phyloP scores from a whole-genome alignment of 352 stramenopile species.

The Phytophthora pseudosyringae region DNA sequence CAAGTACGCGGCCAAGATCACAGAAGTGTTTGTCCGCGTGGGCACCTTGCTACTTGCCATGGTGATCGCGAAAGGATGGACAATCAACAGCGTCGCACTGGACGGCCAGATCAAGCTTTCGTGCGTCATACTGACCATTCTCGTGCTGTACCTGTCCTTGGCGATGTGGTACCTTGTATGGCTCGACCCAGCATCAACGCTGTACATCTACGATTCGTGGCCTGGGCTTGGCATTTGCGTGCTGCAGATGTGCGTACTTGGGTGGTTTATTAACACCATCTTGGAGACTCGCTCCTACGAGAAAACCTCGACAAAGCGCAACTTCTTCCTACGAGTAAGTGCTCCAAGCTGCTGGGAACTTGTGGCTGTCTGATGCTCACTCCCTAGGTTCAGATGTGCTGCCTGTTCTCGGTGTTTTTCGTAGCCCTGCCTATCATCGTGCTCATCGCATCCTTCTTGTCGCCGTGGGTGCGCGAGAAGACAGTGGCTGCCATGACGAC shows the following conservation, averaged over 20 bases:
- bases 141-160: slow-evolving; percentile 77
- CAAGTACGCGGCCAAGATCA: slow-evolving; percentile 73
- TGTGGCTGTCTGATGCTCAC: slow-evolving; percentile 7
- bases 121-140: slow-evolving; percentile 63
- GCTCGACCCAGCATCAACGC: slow-evolving; percentile 75
- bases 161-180: slow-evolving; percentile 86
- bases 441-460: slow-evolving; percentile 73
- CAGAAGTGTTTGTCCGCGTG: slow-evolving; percentile 75
- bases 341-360: background rate
- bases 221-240: slow-evolving; percentile 68
- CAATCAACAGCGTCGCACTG: slow-evolving; percentile 71
- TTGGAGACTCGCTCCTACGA: slow-evolving; percentile 70
- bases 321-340: slow-evolving; percentile 69
- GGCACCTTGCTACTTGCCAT: slow-evolving; percentile 74
- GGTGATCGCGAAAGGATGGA: slow-evolving; percentile 83
- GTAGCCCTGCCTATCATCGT: slow-evolving; percentile 73
- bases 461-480: slow-evolving; percentile 81
- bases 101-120: slow-evolving; percentile 74
- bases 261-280: slow-evolving; percentile 74
- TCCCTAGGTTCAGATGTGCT: slow-evolving; percentile 50
- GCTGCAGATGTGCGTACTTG: slow-evolving; percentile 62
- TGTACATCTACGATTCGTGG: slow-evolving; percentile 89
- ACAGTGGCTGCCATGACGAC: slow-evolving; percentile 66
- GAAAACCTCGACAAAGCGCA: slow-evolving; percentile 56
- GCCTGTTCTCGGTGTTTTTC: slow-evolving; percentile 77